Conservation (phyloP, 495 filamentous ascomycete genomes). For the Cercophora scortea region DNA sequence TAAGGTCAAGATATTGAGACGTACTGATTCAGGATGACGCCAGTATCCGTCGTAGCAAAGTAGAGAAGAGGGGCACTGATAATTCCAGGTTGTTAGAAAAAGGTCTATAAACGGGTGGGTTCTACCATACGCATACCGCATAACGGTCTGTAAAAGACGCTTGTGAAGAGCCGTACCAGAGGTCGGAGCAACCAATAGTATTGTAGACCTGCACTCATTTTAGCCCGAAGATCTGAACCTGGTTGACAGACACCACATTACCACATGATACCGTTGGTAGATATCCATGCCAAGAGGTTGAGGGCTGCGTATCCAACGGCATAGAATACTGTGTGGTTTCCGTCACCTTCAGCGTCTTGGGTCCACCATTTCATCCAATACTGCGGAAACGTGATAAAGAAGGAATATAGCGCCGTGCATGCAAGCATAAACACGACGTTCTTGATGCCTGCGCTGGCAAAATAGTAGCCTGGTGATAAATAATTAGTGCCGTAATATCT, state of each 20-base stretch:
- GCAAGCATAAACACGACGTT: slow-evolving; percentile 36
- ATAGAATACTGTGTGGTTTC: slow-evolving; percentile 13
- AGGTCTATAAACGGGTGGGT: not conserved
- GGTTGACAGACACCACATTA: slow-evolving; percentile 6
- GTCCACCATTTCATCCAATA: slow-evolving; percentile 36
- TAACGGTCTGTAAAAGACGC: slow-evolving; percentile 9
- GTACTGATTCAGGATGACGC: slow-evolving; percentile 20
- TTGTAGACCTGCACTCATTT: not conserved
- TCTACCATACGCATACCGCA: slow-evolving; percentile 4
- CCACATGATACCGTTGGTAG: slow-evolving; percentile 21
- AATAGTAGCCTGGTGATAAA: slow-evolving; percentile 41
- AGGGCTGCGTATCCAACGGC: slow-evolving; percentile 21
- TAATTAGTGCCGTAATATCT: not conserved
- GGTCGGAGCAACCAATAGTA: not conserved
- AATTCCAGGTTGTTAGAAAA: not conserved
- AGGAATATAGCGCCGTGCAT: slow-evolving; percentile 20
- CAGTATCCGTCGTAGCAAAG: slow-evolving; percentile 17
- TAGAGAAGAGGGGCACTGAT: slow-evolving; percentile 18
- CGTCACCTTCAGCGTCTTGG: slow-evolving; percentile 11
- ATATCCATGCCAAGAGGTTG: slow-evolving; percentile 20
- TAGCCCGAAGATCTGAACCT: slow-evolving; percentile 1
- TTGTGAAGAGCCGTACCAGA: slow-evolving; percentile 1
- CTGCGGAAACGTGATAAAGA: slow-evolving; percentile 30
- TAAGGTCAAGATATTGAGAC: slow-evolving; percentile 7
- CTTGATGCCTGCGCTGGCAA: slow-evolving; percentile 40